Base-by-base conservation (phyloP, 2,329 filamentous ascomycete genomes). In the Monosporascus sp. region DNA sequence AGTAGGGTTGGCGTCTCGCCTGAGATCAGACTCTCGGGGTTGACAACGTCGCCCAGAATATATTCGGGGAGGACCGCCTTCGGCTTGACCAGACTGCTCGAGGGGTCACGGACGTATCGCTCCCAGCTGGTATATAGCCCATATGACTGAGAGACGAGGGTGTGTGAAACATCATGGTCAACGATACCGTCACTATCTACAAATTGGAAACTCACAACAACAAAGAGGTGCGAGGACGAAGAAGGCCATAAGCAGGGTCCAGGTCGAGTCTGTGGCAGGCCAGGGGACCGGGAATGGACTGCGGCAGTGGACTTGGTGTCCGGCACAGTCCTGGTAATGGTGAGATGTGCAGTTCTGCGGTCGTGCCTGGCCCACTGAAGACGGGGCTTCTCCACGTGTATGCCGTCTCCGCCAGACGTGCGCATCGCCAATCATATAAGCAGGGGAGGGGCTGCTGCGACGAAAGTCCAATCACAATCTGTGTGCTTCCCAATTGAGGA, bases 81-180 rank as follows among this genome's bases (percentile, higher is more conserved):
- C 15, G 73, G 72, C 8, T 50, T 52, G 20, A 76, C 63, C 6
- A 59, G 66, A 9, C 36, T 60, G 36, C 53, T 64, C 1, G 61
- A n/a, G 14, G 73, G 71, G 2, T 71, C 66, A 46, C 72, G 68
- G 14, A 76, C 66, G 52, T 72, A 72, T 46, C 65, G 65, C 7
- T 72, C 64, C 74, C 73, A 76, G 22, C 20, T 54, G 51, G 25
- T 51, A 48, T 20, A 25, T 39, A 5, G 45, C 37, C 44, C 48
- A 53, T 20, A 52, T 38, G 31, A 53, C 42, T 47, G 49, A 53
- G 11, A 37, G 27, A 31, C 52, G 22, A 25, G 47, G 27, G 18
- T 22, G 47, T 36, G 24, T 31, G 20, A 46, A 46, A 46, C 14
- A 31, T 18, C 11, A 46, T 18, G 5, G 39, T 20, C 39, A 14